A percentile compares a stretch with the other conserved stretches of the same genome.
phyloP scores from a whole-genome alignment of 352 stramenopile species.

The Blastocystis sp. region DNA sequence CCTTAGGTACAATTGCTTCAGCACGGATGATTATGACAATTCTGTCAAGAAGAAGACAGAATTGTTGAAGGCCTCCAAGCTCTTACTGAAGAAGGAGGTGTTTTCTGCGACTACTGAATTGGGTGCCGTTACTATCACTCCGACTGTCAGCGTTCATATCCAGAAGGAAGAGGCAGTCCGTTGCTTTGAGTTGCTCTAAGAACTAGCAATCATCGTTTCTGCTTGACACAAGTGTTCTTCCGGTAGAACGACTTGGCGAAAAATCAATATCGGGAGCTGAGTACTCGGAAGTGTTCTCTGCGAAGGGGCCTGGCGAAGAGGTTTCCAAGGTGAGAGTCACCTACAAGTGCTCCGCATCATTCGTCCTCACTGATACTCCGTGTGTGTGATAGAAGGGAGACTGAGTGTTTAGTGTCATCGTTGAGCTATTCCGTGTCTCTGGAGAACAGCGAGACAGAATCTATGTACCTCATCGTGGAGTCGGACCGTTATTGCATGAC shows the following conservation, averaged over 20 bases:
- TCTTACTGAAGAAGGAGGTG: neutral
- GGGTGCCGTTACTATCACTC: neutral
- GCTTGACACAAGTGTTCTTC: no score
- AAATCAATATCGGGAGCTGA: neutral
- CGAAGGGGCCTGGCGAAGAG: no score
- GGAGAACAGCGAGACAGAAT: neutral
- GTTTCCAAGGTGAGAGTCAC: neutral
- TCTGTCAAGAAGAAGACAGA: neutral
- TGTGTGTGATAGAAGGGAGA: neutral
- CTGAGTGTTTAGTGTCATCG: neutral
- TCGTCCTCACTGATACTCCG: neutral
- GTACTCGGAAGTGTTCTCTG: neutral
- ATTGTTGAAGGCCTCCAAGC: neutral
- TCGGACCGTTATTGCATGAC: slow-evolving; percentile 35
- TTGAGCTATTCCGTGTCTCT: neutral
- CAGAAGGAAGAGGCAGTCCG: neutral
- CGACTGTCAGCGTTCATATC: neutral
- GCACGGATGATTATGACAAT: slow-evolving; percentile 2
- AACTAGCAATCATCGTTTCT: no score
- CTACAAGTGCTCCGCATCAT: neutral
- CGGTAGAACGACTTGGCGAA: neutral
- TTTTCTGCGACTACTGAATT: neutral
- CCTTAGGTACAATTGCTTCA: slow-evolving; percentile 44
- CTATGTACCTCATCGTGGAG: neutral
- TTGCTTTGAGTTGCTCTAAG: no score